Base-by-base conservation (phyloP, 129 eudicot species). In the Lonicera japonica region DNA sequence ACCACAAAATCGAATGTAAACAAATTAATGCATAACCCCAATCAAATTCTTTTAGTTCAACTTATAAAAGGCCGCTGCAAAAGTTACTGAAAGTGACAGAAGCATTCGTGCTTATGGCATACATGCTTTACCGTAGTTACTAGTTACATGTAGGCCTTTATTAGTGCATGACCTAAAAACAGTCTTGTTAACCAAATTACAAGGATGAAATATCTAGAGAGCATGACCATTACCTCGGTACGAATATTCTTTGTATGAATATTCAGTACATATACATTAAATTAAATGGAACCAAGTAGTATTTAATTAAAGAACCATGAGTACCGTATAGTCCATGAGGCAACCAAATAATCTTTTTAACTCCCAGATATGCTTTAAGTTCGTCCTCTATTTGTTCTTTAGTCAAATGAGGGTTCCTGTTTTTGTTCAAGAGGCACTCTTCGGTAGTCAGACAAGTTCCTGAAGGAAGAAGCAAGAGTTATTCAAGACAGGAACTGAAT, bases 401-500 rank as follows among this genome's bases (percentile, higher is more conserved):
- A 16, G 77, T 82, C 77, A 92, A 66, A 83, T 82, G 77, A 22
- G 99, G 95, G 56, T 92, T 92, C 65, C 99, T 76, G 69, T 92
- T 92, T 77, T 82, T 78, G 71, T 88, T 88, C 79, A 88, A 69
- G 45, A 92, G 89, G 77, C 99, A 92, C 78, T 92, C 99, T 71
- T 92, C 99, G 0, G 96, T 92, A 29, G 99, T 87, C 71, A 92
- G 88, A 73, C 99, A 88, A 17, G 99, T 92, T 53, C 99, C 99
- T 91, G 78, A 48, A 69, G 65, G 36, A 75, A 72, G 21, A 60
- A 55, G 63, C 17, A 57, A 38, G 4, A 29, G 16, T 21, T 47
- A 25, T 8, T 59, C 11, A 21, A 19, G 4, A 48, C 41, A 55
- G 5, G 7, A 63, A 52, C 41, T 47, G 46, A 10, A 46, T 4